Base-by-base conservation (phyloP, 2,329 filamentous ascomycete genomes). In the Dactylonectria macrodidyma region DNA sequence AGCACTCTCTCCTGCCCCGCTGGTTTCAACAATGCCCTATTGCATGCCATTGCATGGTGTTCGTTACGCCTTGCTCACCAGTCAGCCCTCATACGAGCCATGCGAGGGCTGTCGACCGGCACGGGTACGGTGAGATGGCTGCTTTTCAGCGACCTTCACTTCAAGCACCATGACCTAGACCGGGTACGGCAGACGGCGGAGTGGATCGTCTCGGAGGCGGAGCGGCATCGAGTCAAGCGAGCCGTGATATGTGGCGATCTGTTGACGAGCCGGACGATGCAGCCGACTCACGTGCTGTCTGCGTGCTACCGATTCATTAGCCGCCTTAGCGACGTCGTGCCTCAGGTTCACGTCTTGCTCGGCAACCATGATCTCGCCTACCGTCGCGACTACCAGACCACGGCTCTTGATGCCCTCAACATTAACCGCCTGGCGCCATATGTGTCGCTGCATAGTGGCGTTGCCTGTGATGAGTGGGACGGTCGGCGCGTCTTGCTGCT, bases 311-410 rank as follows among this genome's bases (percentile, higher is more conserved):
- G 60, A 11, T 75, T 75, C 66, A 58, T 75, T 46, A 14, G 64
- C 41, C 44, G 16, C 5, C 56, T 75, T 30, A 75, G 58, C 52
- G 64, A 71, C 7, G 30, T 47, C 6, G 59, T 73, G 10, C 71
- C 72, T 5, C 64, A 48, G 10, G 22, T 76, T 14, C 63, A 76
- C 36, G 64, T 76, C 50, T 0, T 76, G 6, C 72, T 76, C 9
- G 74, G 74, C 11, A 76, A 76, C 38, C 74, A 76, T 61, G 69
- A 76, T 3, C 73, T 76, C 22, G 65, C 72, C 33, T 75, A 75
- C 26, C 69, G 71, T 58, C 73, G 71, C 14, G 73, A 76, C 44
- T 74, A 75, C 51, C 52, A 73, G 50, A 75, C 69, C 1, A 75
- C 71, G 0, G 73, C 73, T 0, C 71, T 75, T 1, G 48, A 73